Evolutionary conservation across 2,329 filamentous ascomycete species (phyloP).

Genomic region (Pseudogymnoascus pannorum): DNA sequence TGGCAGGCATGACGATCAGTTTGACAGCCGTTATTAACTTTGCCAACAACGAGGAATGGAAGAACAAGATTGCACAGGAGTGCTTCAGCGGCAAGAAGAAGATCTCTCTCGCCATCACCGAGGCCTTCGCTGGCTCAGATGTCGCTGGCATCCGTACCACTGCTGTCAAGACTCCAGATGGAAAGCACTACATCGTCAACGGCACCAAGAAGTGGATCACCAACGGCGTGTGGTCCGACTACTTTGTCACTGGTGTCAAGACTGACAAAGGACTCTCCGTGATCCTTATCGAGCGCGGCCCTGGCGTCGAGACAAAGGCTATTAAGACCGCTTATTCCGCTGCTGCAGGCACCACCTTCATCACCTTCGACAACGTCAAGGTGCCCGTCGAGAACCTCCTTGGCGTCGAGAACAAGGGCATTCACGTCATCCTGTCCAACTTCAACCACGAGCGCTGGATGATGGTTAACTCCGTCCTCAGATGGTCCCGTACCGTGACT

Average conservation of each 20-base stretch:
- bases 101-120: constrained; percentile 80
- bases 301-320: constrained; percentile 66
- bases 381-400: constrained; percentile 72
- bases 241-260: constrained; percentile 74
- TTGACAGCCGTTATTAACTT: constrained; percentile 76
- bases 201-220: constrained; percentile 84
- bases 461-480: constrained; percentile 61
- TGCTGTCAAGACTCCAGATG: constrained; percentile 66
- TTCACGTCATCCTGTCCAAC: constrained; percentile 70
- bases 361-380: constrained; percentile 82
- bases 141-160: constrained; percentile 75
- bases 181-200: constrained; percentile 64
- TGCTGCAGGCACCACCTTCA: constrained; percentile 68
- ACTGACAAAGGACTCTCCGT: constrained; percentile 75
- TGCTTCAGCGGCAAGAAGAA: constrained; percentile 77
- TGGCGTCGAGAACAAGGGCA: constrained; percentile 78
- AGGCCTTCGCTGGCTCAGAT: constrained; percentile 80
- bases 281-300: constrained; percentile 64
- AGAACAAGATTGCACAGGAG: constrained; percentile 61
- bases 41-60: constrained; percentile 59
- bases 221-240: constrained; percentile 72
- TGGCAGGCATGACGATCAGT: constrained; percentile 80
- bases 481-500: constrained; percentile 60
- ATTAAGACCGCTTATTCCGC: constrained; percentile 81
- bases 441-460: constrained; percentile 84